phyloP scores from a whole-genome alignment of 2,329 filamentous ascomycete genomes.

The Mariannaea sp. region DNA sequence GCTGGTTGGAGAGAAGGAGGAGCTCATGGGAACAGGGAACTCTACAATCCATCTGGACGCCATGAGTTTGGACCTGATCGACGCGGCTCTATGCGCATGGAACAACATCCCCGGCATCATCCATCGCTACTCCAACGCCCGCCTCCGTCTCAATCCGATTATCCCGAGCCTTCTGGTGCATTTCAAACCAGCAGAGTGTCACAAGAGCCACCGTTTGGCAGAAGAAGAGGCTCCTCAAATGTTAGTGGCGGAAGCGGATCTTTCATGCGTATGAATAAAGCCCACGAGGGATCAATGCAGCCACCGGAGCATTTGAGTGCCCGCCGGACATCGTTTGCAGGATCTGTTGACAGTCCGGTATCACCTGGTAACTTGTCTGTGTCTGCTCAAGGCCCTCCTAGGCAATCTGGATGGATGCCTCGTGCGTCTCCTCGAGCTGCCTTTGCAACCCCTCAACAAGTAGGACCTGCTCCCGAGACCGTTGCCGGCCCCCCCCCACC shows the following conservation, averaged over 20 bases:
- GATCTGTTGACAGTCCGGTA: constrained; percentile 55
- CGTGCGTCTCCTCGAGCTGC: constrained; percentile 51
- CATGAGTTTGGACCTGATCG: constrained; percentile 89
- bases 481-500: constrained; percentile 41
- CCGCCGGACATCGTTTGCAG: constrained; percentile 55
- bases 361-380: constrained; percentile 46
- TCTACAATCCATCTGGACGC: constrained; percentile 94
- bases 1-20: constrained; percentile 78
- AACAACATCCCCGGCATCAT: constrained; percentile 71
- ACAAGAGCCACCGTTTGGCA: constrained; percentile 70
- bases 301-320: constrained; percentile 51
- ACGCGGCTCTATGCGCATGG: constrained; percentile 69
- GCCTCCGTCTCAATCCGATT: constrained; percentile 56
- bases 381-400: constrained; percentile 36
- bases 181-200: constrained; percentile 78
- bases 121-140: constrained; percentile 80
- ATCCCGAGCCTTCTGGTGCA: constrained; percentile 80
- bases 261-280: constrained; percentile 59
- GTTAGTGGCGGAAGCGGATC: constrained; percentile 84
- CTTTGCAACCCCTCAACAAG: constrained; percentile 48
- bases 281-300: constrained; percentile 48
- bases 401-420: constrained; percentile 35
- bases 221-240: constrained; percentile 86
- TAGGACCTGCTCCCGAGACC: constrained; percentile 35
- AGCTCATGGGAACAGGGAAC: constrained; percentile 68